Conservation (phyloP, 2,329 filamentous ascomycete genomes). For the Aspergillus sp. region DNA sequence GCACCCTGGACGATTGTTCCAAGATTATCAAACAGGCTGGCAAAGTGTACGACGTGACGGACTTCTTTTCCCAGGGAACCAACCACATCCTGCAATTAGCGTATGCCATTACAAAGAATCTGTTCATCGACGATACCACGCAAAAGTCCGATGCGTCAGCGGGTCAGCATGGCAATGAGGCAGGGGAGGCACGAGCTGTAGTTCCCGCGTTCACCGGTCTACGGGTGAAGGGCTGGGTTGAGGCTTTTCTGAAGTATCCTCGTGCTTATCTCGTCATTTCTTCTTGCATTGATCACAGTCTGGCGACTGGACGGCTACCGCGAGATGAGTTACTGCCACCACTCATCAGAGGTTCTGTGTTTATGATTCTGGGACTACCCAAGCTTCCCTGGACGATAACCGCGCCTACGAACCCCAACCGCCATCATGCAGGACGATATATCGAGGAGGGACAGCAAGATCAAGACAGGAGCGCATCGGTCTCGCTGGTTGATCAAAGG, state of each 20-base stretch:
- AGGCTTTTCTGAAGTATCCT: constrained; percentile 23
- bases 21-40: constrained; percentile 22
- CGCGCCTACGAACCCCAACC: not conserved
- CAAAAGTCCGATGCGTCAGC: too few species aligned
- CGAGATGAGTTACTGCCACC: constrained; percentile 8
- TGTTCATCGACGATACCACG: constrained; percentile 16
- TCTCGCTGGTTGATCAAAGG: too few species aligned
- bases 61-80: constrained; percentile 21
- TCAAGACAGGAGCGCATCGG: too few species aligned
- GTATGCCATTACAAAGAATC: constrained; percentile 21
- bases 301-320: constrained; percentile 19
- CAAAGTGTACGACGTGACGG: constrained; percentile 25
- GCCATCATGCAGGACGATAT: not conserved
- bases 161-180: too few species aligned
- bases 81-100: constrained; percentile 26
- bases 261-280: constrained; percentile 28
- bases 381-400: not conserved
- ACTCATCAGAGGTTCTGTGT: not conserved
- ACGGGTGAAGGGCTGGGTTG: constrained; percentile 21
- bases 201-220: not conserved
- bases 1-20: constrained; percentile 17
- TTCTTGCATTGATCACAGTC: constrained; percentile 23
- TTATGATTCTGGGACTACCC: not conserved
- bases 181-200: not conserved
- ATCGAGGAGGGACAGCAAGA: too few species aligned